phyloP scores from a whole-genome alignment of 305 asterid genomes.

The Fraxinus dipetala region DNA sequence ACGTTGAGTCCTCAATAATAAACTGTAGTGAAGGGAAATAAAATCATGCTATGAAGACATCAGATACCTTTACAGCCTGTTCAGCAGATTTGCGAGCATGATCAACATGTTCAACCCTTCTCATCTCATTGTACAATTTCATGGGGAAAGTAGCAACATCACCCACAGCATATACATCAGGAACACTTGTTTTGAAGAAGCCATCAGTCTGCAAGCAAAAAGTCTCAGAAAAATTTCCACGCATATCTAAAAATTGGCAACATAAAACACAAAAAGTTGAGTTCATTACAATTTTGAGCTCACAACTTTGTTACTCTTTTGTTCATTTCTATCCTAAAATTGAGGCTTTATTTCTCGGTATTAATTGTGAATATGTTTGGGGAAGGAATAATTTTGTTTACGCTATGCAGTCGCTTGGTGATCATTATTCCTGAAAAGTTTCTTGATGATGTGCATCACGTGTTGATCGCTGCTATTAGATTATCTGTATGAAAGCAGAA shows the following conservation, averaged over 20 bases:
- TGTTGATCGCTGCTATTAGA: background rate
- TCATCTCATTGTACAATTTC: slow-evolving; percentile 71
- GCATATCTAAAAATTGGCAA: background rate
- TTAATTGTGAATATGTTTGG: background rate
- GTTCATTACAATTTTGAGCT: background rate
- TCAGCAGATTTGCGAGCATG: slow-evolving; percentile 97
- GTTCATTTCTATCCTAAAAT: background rate
- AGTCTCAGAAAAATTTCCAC: background rate
- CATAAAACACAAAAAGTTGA: background rate
- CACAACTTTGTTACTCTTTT: background rate
- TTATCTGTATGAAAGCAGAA: background rate
- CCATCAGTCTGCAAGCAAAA: slow-evolving; percentile 50
- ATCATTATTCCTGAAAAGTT: background rate
- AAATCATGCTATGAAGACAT: background rate
- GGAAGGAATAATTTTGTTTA: background rate
- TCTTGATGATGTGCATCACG: background rate
- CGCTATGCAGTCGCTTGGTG: background rate
- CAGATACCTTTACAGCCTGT: slow-evolving; percentile 88
- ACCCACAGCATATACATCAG: slow-evolving; percentile 90
- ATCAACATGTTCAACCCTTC: slow-evolving; percentile 96
- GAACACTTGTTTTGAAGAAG: slow-evolving; percentile 73
- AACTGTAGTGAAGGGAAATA: background rate
- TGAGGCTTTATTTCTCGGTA: background rate
- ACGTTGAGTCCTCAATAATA: background rate
- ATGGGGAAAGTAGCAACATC: slow-evolving; percentile 96